Conservation (phyloP, 805 yeast genomes). For the Pichia ethanolica region DNA sequence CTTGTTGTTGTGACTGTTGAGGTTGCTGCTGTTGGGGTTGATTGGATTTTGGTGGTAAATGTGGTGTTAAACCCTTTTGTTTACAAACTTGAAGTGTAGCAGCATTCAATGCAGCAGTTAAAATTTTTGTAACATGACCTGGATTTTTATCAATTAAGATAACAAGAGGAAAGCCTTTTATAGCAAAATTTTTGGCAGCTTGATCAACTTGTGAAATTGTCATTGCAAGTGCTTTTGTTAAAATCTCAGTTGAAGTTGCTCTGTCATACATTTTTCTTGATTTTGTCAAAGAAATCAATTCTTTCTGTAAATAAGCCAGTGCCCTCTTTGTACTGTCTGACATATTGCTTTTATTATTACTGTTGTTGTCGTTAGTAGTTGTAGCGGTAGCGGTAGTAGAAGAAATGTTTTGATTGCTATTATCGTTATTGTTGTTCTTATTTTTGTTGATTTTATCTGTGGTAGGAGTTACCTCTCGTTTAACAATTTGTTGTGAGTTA, state of each 20-base stretch:
- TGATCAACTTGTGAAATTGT: slow-evolving; percentile 86
- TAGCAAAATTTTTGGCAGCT: slow-evolving; percentile 80
- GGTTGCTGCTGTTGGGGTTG: too few species aligned
- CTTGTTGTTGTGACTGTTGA: too few species aligned
- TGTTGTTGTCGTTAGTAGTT: not conserved
- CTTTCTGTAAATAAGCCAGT: slow-evolving; percentile 77
- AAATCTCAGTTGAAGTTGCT: slow-evolving; percentile 72
- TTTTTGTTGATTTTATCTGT: too few species aligned
- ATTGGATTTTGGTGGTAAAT: slow-evolving; percentile 11
- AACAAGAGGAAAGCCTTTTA: slow-evolving; percentile 69
- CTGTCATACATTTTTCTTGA: slow-evolving; percentile 71
- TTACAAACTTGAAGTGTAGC: slow-evolving; percentile 58
- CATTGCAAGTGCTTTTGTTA: slow-evolving; percentile 88
- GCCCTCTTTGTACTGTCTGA: slow-evolving; percentile 53
- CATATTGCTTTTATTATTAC: not conserved
- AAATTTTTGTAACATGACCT: slow-evolving; percentile 66
- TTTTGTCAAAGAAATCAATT: slow-evolving; percentile 70
- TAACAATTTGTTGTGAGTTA: too few species aligned
- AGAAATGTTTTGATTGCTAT: too few species aligned
- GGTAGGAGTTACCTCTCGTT: too few species aligned
- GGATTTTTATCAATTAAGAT: slow-evolving; percentile 77
- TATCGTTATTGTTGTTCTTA: too few species aligned
- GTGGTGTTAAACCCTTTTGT: slow-evolving; percentile 37
- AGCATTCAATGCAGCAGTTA: slow-evolving; percentile 75
- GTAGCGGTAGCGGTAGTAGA: too few species aligned